Evolutionary conservation across 2,329 filamentous ascomycete species (phyloP).

Genomic region (Neopestalotiopsis rosae): DNA sequence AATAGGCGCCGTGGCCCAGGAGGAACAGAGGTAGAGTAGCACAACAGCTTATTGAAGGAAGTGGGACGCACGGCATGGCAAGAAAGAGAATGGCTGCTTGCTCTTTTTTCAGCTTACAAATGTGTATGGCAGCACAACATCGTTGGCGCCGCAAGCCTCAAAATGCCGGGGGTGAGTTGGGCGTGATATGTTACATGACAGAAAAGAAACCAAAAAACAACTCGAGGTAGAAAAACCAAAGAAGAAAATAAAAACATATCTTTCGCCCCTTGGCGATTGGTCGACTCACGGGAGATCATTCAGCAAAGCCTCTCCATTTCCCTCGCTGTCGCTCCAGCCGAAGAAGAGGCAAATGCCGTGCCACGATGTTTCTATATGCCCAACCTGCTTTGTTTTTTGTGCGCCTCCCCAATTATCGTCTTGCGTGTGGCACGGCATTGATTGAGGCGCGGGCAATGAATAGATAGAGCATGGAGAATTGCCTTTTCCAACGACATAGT

Average conservation of each 20-base stretch:
- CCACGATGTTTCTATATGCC: neutral
- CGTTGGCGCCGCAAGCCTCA: too few relatives aligned
- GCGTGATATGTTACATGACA: too few relatives aligned
- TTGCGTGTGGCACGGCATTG: neutral
- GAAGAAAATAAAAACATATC: neutral
- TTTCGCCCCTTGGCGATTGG: neutral
- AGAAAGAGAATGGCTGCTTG: too few relatives aligned
- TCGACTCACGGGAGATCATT: neutral
- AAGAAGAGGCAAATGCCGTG: neutral
- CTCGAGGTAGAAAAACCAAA: neutral
- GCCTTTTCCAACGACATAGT: neutral
- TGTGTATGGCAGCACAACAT: too few relatives aligned
- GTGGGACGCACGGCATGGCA: too few relatives aligned
- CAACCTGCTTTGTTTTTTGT: neutral
- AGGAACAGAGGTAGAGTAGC: too few relatives aligned
- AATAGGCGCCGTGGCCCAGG: too few relatives aligned
- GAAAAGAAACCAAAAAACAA: too few relatives aligned
- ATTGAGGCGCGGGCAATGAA: neutral
- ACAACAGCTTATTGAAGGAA: too few relatives aligned
- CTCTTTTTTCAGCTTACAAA: too few relatives aligned
- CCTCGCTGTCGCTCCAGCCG: neutral
- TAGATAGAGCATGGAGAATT: neutral
- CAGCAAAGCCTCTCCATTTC: neutral
- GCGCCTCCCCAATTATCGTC: neutral
- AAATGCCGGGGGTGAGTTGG: too few relatives aligned